Percentiles rank a stretch among this genome's conserved stretches.
Conservation (phyloP, 140 eudicot species). For the Oenanthe javanica region DNA sequence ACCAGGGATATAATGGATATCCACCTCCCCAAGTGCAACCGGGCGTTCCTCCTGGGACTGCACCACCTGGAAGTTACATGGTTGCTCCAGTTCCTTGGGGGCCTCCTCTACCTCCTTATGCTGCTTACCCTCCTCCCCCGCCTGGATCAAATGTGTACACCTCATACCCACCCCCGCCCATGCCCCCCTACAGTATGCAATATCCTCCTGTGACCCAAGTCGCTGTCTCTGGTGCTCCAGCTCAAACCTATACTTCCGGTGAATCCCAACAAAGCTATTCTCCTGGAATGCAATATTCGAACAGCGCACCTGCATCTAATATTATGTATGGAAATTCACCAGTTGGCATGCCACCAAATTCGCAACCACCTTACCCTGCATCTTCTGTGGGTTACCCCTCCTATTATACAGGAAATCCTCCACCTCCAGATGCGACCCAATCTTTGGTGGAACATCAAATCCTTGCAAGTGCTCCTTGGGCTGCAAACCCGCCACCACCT, state of each 20-base stretch:
- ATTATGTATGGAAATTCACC: constrained; percentile 20
- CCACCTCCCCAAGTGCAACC: constrained; percentile 65
- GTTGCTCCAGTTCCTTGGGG: constrained; percentile 84
- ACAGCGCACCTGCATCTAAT: constrained; percentile 16
- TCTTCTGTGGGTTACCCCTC: constrained; percentile 29
- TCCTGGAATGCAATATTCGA: constrained; percentile 29
- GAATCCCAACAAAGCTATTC: constrained; percentile 34
- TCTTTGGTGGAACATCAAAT: constrained; percentile 30
- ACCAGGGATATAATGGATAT: constrained; percentile 44
- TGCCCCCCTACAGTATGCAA: constrained; percentile 53
- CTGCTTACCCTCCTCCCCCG: constrained; percentile 54
- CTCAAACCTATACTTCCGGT: constrained; percentile 34
- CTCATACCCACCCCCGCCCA: constrained; percentile 40
- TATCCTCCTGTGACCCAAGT: constrained; percentile 45
- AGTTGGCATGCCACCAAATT: constrained; percentile 27
- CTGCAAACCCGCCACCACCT: constrained; percentile 28
- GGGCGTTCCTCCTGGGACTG: constrained; percentile 59
- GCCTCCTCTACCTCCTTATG: constrained; percentile 64
- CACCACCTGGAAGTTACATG: constrained; percentile 53
- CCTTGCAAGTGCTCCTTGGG: constrained; percentile 42
- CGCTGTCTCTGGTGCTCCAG: constrained; percentile 24
- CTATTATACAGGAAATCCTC: constrained; percentile 35
- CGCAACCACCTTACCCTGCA: constrained; percentile 29
- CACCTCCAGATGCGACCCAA: constrained; percentile 31
- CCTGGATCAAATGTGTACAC: constrained; percentile 57